Conservation (phyloP, 2,329 filamentous ascomycete genomes). For the Sclerotinia sclerotiorum region DNA sequence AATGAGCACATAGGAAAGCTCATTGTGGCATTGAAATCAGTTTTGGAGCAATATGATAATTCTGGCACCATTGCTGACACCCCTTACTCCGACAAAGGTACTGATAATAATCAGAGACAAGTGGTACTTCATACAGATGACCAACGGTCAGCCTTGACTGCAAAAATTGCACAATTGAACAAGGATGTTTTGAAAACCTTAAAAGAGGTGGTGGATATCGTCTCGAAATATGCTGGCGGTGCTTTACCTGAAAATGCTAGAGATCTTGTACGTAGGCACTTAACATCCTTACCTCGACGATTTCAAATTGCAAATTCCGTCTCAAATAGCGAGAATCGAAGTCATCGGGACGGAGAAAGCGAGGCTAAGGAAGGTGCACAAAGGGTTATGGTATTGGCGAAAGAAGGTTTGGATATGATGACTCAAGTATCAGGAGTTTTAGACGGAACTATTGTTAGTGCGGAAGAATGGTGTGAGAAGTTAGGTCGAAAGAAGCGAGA, state of each 20-base stretch:
- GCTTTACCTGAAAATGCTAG: conserved; percentile 87
- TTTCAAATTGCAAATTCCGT: conserved; percentile 70
- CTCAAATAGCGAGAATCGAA: conserved; percentile 42
- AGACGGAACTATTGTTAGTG: conserved; percentile 84
- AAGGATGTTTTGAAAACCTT: conserved; percentile 74
- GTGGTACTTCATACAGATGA: conserved; percentile 36
- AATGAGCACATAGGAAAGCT: conserved; percentile 78
- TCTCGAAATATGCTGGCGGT: conserved; percentile 88
- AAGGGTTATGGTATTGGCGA: conserved; percentile 79
- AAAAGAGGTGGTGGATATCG: conserved; percentile 77
- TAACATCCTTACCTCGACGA: conserved; percentile 79
- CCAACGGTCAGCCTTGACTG: conserved; percentile 34
- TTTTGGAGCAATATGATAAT: conserved; percentile 77
- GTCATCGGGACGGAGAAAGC: conserved; percentile 40
- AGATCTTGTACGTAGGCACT: conserved; percentile 76
- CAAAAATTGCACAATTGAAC: conserved; percentile 62
- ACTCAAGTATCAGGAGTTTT: conserved; percentile 84
- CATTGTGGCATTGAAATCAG: conserved; percentile 69
- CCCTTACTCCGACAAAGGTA: conserved; percentile 23
- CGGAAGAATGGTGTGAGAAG: conserved; percentile 86
- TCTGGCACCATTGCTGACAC: conserved; percentile 34
- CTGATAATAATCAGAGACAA: conserved; percentile 29
- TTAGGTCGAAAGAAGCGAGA: conserved; percentile 53
- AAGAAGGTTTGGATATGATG: conserved; percentile 93
- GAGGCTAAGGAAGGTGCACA: conserved; percentile 62